Percentiles rank a stretch among this genome's conserved stretches.
Conservation (phyloP, 2,329 filamentous ascomycete genomes). For the Sclerotinia trifoliorum region DNA sequence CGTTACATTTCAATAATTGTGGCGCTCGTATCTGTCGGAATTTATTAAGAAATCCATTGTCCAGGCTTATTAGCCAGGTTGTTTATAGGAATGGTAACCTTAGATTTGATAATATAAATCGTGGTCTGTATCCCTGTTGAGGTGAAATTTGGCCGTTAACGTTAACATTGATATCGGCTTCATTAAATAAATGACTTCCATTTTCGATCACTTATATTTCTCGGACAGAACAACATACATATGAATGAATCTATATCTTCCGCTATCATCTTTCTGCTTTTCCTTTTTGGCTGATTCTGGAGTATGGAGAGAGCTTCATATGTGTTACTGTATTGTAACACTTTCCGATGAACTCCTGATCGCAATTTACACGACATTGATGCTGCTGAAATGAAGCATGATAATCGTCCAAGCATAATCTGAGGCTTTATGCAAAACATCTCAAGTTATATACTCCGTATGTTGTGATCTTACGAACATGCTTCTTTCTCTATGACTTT, state of each 20-base stretch:
- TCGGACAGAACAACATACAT: too few species aligned
- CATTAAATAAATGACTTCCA: not conserved
- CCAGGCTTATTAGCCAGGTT: not conserved
- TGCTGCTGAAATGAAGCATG: not conserved
- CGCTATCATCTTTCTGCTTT: not conserved
- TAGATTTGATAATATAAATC: constrained; percentile 11
- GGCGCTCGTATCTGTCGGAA: constrained; percentile 10
- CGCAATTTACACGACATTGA: not conserved
- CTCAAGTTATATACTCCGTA: not conserved
- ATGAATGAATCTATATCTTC: not conserved
- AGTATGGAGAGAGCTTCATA: not conserved
- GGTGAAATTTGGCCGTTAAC: not conserved
- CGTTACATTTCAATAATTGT: not conserved
- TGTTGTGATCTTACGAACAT: constrained; percentile 7
- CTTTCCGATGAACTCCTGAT: not conserved
- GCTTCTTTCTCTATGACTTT: not conserved
- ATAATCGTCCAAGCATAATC: not conserved
- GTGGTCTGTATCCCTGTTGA: not conserved
- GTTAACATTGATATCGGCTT: not conserved
- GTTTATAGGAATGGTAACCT: not conserved
- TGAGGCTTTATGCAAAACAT: constrained; percentile 16
- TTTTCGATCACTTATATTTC: not conserved
- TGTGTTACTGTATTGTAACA: not conserved
- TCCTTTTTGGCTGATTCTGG: not conserved
- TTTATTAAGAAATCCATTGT: not conserved